These are phyloP conservation scores for Pichia occidentalis DNA, from an alignment of 805 yeast species.

Conservation along the genomic window DNA sequence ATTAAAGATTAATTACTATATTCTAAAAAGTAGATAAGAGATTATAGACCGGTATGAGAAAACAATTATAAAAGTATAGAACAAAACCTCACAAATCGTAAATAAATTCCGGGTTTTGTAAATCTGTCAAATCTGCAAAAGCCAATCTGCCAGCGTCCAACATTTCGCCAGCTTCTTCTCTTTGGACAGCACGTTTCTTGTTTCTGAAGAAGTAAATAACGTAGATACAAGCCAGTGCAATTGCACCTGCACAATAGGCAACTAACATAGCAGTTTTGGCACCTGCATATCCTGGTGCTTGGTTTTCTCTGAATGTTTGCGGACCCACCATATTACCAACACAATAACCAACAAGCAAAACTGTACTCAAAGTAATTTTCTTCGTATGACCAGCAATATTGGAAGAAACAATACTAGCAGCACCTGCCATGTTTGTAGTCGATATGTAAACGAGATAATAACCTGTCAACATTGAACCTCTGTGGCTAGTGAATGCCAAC, in stretches of 20 bases:
- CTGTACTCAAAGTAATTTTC: constrained; percentile 43
- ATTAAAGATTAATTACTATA: too few relatives aligned
- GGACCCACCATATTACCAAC: constrained; percentile 66
- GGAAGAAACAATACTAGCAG: constrained; percentile 24
- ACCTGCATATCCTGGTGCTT: constrained; percentile 51
- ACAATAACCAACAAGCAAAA: constrained; percentile 46
- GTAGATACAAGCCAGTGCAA: constrained; percentile 19
- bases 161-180: not conserved
- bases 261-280: constrained; percentile 49
- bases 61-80: too few relatives aligned
- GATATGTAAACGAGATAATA: constrained; percentile 10
- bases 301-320: constrained; percentile 50
- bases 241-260: constrained; percentile 26
- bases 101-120: constrained; percentile 34
- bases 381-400: constrained; percentile 61
- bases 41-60: too few relatives aligned
- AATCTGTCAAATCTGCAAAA: constrained; percentile 43
- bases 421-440: constrained; percentile 18
- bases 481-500: constrained; percentile 5
- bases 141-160: constrained; percentile 26
- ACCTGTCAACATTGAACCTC: constrained; percentile 8
- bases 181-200: constrained; percentile 12
- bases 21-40: too few relatives aligned
- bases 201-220: constrained; percentile 14
- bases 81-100: constrained; percentile 22